These are phyloP conservation scores for Neurospora tetraspora DNA, from an alignment of 495 filamentous ascomycete species.

Conservation along the genomic window DNA sequence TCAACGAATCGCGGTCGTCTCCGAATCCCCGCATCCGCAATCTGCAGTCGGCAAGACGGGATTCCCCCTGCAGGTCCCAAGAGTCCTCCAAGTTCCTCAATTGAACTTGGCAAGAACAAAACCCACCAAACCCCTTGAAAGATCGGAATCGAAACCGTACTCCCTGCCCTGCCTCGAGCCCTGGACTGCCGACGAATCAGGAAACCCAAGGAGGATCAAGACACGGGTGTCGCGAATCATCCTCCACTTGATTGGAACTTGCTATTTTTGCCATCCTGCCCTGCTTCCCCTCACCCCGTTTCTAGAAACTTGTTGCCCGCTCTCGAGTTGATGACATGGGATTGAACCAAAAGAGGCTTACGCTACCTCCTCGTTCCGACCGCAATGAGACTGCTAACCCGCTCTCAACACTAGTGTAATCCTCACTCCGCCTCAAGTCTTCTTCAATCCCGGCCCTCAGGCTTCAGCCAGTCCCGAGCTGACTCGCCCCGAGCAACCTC, in stretches of 20 bases:
- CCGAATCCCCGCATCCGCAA: not conserved
- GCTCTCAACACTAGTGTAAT: not conserved
- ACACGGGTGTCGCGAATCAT: not conserved
- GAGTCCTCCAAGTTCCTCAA: not conserved
- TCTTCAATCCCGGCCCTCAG: too few species aligned
- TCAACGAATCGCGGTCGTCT: not conserved
- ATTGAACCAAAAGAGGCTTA: not conserved
- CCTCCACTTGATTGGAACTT: not conserved
- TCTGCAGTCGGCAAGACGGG: not conserved
- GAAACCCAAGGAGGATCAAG: not conserved
- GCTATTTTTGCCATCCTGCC: not conserved
- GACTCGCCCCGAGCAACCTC: not conserved
- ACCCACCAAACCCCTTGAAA: not conserved
- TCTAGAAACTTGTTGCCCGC: not conserved
- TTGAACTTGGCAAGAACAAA: not conserved
- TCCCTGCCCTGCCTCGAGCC: not conserved
- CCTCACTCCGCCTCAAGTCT: not conserved
- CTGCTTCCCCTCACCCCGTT: not conserved
- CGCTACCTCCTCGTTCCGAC: not conserved
- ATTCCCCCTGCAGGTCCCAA: not conserved
- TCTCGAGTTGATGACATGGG: not conserved
- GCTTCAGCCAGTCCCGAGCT: not conserved
- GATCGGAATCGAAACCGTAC: not conserved
- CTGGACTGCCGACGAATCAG: not conserved
- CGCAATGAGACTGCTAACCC: not conserved